Evolutionary conservation across 495 filamentous ascomycete genomes (phyloP).

Genomic region (Penicillium longicatenatum): DNA sequence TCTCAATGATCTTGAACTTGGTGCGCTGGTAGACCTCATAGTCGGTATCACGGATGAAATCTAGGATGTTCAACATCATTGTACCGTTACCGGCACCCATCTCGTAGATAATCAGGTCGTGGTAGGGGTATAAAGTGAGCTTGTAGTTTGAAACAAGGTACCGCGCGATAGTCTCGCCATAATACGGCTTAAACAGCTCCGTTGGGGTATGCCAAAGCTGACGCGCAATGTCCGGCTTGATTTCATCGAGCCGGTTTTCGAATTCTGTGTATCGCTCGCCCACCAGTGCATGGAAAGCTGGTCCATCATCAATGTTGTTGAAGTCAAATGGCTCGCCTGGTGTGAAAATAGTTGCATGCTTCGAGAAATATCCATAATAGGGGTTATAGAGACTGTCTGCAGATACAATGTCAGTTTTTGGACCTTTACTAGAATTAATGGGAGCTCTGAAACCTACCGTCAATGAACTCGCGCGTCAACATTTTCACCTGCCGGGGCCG

Average conservation of each 20-base stretch:
- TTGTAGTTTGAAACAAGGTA: conserved; percentile 97
- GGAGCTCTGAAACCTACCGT: conserved; percentile 59
- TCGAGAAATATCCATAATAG: conserved; percentile 96
- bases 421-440: background rate
- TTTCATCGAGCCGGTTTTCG: conserved; percentile 80
- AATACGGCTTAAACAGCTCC: conserved; percentile 94
- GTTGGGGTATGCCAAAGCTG: conserved; percentile 99
- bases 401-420: conserved; percentile 9
- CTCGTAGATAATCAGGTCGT: conserved; percentile 98
- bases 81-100: conserved; percentile 98
- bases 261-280: conserved; percentile 83
- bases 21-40: conserved; percentile 93
- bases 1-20: conserved; percentile 94
- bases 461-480: conserved; percentile 95
- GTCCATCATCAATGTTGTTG: conserved; percentile 74
- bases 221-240: conserved; percentile 68
- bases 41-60: conserved; percentile 90
- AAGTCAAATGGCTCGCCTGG: conserved; percentile 95
- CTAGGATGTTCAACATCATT: conserved; percentile 95
- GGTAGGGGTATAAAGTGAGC: conserved; percentile 88
- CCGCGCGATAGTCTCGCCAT: conserved; percentile 92
- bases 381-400: conserved; percentile 96
- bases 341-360: conserved; percentile 94
- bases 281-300: conserved; percentile 74
- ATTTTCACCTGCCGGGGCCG: conserved; percentile 91